Conservation (phyloP, 495 filamentous ascomycete species). For the Penicillium coprophilum region DNA sequence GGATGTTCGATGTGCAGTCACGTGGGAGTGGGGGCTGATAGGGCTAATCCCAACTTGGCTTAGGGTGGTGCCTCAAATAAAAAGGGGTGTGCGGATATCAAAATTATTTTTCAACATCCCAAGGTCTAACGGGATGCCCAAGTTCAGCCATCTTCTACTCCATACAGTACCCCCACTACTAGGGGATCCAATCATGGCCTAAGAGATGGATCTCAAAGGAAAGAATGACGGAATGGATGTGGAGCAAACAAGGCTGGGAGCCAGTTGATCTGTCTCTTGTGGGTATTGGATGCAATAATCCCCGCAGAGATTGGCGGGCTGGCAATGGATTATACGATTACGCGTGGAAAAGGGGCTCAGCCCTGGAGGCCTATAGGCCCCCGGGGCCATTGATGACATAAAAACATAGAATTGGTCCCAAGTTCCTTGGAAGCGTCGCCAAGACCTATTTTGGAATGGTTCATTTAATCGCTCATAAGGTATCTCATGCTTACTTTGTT, state of each 20-base stretch:
- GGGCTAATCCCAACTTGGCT: background rate
- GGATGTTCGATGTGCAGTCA: background rate
- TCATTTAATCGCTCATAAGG: background rate
- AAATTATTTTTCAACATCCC: background rate
- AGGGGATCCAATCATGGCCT: background rate
- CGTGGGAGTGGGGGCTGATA: background rate
- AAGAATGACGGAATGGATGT: background rate
- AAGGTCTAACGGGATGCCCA: no score
- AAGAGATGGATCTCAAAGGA: background rate
- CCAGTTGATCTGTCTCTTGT: background rate
- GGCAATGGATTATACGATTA: background rate
- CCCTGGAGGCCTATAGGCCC: background rate
- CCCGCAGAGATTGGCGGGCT: background rate
- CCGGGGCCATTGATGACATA: background rate
- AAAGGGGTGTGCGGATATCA: slow-evolving; percentile 3
- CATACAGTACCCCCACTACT: no score
- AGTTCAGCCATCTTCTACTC: background rate
- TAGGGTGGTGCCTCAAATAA: background rate
- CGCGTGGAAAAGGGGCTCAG: slow-evolving; percentile 6
- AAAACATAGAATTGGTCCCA: background rate
- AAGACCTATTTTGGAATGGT: background rate
- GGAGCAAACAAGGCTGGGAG: background rate
- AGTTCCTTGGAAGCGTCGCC: background rate
- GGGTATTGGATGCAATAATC: background rate
- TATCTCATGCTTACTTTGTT: background rate